Evolutionary conservation across 2,329 filamentous ascomycete genomes (phyloP).

Genomic region (Cercospora sesami): DNA sequence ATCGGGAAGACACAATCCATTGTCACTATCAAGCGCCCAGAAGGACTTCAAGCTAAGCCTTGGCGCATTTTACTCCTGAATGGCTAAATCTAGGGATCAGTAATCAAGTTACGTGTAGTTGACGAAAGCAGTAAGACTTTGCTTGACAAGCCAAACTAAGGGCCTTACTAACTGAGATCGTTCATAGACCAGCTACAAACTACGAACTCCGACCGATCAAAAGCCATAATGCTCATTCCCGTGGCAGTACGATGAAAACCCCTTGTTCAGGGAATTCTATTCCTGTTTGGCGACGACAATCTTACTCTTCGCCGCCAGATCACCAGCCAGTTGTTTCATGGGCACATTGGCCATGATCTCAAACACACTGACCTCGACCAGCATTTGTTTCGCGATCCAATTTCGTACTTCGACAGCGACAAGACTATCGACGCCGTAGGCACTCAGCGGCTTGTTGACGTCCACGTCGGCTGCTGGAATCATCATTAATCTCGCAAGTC

Average conservation of each 20-base stretch:
- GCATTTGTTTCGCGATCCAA: slow-evolving; percentile 22
- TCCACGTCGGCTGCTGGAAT: slow-evolving; percentile 18
- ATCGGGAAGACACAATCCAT: too few relatives aligned
- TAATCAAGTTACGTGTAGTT: too few relatives aligned
- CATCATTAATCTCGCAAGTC: slow-evolving; percentile 12
- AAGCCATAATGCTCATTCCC: background rate
- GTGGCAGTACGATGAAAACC: background rate
- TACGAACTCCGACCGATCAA: too few relatives aligned
- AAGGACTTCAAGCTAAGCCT: too few relatives aligned
- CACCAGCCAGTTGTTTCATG: background rate
- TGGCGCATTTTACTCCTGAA: too few relatives aligned
- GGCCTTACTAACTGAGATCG: too few relatives aligned
- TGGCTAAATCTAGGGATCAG: too few relatives aligned
- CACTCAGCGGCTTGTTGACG: slow-evolving; percentile 14
- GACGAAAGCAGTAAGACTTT: too few relatives aligned
- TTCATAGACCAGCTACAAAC: too few relatives aligned
- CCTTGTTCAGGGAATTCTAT: background rate
- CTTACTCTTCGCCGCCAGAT: background rate
- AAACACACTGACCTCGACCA: slow-evolving; percentile 20
- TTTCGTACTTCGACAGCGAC: slow-evolving; percentile 25
- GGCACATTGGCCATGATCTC: slow-evolving; percentile 13
- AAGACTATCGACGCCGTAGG: slow-evolving; percentile 22
- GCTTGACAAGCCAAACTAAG: too few relatives aligned
- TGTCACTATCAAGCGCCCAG: too few relatives aligned
- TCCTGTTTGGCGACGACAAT: background rate